Conservation (phyloP, 179 eudicot species). For the Silene vulgaris region DNA sequence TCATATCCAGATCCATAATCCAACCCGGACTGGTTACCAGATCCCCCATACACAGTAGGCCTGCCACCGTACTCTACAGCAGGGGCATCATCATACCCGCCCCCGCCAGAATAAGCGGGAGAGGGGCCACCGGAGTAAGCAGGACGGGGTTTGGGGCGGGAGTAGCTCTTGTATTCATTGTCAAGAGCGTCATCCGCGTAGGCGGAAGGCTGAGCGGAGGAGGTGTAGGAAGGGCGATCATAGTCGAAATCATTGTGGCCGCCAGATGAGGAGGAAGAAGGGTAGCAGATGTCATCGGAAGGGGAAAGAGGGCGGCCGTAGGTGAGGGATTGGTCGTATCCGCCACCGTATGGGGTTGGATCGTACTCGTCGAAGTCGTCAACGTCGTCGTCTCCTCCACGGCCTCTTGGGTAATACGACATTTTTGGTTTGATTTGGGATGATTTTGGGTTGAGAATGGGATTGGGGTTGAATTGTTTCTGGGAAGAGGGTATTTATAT, state of each 20-base stretch:
- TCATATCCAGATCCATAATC: constrained; percentile 24
- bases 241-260: constrained; percentile 37
- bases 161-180: constrained; percentile 76
- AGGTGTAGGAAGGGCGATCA: constrained; percentile 58
- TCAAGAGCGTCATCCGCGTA: constrained; percentile 59
- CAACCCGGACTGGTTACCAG: constrained; percentile 6
- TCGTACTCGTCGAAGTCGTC: constrained; percentile 84
- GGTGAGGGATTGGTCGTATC: constrained; percentile 67
- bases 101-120: constrained; percentile 13
- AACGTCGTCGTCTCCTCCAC: constrained; percentile 47
- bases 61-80: constrained; percentile 31
- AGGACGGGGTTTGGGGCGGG: constrained; percentile 47
- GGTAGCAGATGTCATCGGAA: constrained; percentile 68
- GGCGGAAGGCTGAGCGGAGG: constrained; percentile 62
- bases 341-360: constrained; percentile 82
- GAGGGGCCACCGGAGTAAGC: constrained; percentile 18
- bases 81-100: constrained; percentile 21
- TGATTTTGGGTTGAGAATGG: not conserved
- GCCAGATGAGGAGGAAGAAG: constrained; percentile 38
- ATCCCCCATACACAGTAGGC: constrained; percentile 23
- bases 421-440: constrained; percentile 22
- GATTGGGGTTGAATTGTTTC: not conserved
- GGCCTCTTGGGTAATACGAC: constrained; percentile 82
- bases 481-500: not conserved
- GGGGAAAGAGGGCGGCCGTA: constrained; percentile 82